Conservation (phyloP, 495 filamentous ascomycete species). For the Aspergillus avenaceus region DNA sequence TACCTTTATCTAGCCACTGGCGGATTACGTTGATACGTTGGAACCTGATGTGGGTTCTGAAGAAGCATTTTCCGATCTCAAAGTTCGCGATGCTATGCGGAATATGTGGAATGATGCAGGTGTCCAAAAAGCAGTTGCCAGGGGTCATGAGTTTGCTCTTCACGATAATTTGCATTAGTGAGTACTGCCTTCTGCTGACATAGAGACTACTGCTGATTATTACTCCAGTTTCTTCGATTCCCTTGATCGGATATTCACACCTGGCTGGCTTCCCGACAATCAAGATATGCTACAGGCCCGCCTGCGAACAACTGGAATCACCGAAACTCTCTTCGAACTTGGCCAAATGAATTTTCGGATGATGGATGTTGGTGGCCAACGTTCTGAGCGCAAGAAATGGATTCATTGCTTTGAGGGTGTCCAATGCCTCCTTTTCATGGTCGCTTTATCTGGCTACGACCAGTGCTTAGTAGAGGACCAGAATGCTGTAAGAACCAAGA, state of each 20-base stretch:
- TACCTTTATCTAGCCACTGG: conserved; percentile 25
- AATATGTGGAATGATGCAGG: conserved; percentile 79
- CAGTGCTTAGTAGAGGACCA: conserved; percentile 97
- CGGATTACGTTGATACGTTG: conserved; percentile 30
- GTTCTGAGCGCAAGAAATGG: conserved; percentile 99
- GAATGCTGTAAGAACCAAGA: conserved; percentile 69
- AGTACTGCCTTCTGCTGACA: conserved; percentile 27
- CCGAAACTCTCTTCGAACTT: conserved; percentile 92
- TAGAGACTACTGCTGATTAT: conserved; percentile 5
- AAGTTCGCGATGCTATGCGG: conserved; percentile 70
- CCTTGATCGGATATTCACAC: conserved; percentile 82
- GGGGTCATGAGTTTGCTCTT: conserved; percentile 93
- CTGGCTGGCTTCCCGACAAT: conserved; percentile 87
- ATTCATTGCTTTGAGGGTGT: conserved; percentile 99
- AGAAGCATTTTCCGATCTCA: conserved; percentile 64
- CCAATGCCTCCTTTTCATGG: conserved; percentile 87
- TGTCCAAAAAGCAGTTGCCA: conserved; percentile 78
- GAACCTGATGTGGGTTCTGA: conserved; percentile 75
- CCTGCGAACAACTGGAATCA: conserved; percentile 92
- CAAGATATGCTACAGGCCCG: conserved; percentile 94
- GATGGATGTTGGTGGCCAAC: conserved; percentile 97
- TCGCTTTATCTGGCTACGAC: conserved; percentile 94
- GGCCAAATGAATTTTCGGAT: conserved; percentile 95
- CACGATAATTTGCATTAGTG: conserved; percentile 96
- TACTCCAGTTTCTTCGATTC: conserved; percentile 78